phyloP scores from a whole-genome alignment of 805 yeast genomes.

The Metschnikowia bowlesiae region DNA sequence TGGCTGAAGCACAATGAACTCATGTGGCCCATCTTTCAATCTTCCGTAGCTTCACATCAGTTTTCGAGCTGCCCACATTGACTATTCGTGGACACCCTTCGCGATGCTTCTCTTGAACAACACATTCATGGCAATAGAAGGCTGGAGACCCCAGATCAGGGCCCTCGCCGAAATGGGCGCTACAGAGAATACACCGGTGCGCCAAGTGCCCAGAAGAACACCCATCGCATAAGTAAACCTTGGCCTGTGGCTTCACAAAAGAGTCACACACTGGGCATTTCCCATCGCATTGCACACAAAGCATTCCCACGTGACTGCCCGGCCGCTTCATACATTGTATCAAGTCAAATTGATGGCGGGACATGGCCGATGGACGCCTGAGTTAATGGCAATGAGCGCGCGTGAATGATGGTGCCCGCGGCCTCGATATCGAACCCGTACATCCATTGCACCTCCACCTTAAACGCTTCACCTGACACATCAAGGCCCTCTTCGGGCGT shows the following conservation, averaged over 20 bases:
- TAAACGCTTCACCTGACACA: no score
- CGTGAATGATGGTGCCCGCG: no score
- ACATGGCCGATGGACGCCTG: slow-evolving; percentile 44
- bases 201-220: slow-evolving; percentile 71
- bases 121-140: slow-evolving; percentile 82
- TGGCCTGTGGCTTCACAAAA: slow-evolving; percentile 61
- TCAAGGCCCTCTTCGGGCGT: no score
- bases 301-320: slow-evolving; percentile 63
- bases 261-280: slow-evolving; percentile 90
- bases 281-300: slow-evolving; percentile 88
- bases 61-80: slow-evolving; percentile 73
- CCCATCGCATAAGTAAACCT: slow-evolving; percentile 75
- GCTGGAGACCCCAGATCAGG: slow-evolving; percentile 43
- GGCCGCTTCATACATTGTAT: slow-evolving; percentile 82
- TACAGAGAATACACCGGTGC: slow-evolving; percentile 76
- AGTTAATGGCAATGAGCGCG: no score
- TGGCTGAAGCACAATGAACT: no score
- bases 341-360: slow-evolving; percentile 84
- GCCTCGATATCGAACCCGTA: no score
- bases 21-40: neutral
- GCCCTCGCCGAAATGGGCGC: slow-evolving; percentile 55
- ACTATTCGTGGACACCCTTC: slow-evolving; percentile 90
- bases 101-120: slow-evolving; percentile 67
- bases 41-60: slow-evolving; percentile 45
- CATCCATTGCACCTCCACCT: no score